phyloP scores from a whole-genome alignment of 805 yeast genomes.

The Wickerhamomyces bisporus region DNA sequence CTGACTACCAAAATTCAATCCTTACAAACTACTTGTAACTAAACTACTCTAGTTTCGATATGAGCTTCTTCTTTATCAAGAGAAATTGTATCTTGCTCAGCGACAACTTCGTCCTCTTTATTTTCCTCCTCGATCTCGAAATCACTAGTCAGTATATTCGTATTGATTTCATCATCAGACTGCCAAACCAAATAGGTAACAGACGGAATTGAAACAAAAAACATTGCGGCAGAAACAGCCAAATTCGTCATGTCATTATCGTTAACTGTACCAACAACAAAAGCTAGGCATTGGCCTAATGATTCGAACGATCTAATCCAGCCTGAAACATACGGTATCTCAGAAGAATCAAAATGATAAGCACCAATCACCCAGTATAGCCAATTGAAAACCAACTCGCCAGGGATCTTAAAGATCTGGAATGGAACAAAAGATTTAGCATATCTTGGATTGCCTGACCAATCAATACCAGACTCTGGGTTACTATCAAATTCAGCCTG shows the following conservation, averaged over 20 bases:
- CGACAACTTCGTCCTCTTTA: not conserved
- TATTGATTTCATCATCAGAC: conserved; percentile 4
- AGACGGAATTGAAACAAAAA: conserved; percentile 14
- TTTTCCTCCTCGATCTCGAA: not conserved
- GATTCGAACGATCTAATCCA: conserved; percentile 22
- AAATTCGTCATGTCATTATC: conserved; percentile 21
- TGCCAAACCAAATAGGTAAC: conserved; percentile 6
- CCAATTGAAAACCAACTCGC: conserved; percentile 23
- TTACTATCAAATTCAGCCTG: conserved; percentile 7
- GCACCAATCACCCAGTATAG: conserved; percentile 23
- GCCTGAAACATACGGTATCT: conserved; percentile 18
- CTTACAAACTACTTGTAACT: too few species aligned
- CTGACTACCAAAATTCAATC: too few species aligned
- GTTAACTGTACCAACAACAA: conserved; percentile 21
- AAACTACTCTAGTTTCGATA: too few species aligned
- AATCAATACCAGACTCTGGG: conserved; percentile 16
- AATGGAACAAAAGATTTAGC: conserved; percentile 18
- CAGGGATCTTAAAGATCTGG: conserved; percentile 19
- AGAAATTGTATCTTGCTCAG: not conserved
- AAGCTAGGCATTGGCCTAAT: conserved; percentile 18
- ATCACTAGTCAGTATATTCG: not conserved
- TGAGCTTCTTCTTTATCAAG: too few species aligned
- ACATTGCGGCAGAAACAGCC: conserved; percentile 22
- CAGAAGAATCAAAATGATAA: conserved; percentile 15
- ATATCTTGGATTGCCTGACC: conserved; percentile 15